Evolutionary conservation across 805 yeast genomes (phyloP).

Genomic region (Wickerhamomyces hampshirensis): DNA sequence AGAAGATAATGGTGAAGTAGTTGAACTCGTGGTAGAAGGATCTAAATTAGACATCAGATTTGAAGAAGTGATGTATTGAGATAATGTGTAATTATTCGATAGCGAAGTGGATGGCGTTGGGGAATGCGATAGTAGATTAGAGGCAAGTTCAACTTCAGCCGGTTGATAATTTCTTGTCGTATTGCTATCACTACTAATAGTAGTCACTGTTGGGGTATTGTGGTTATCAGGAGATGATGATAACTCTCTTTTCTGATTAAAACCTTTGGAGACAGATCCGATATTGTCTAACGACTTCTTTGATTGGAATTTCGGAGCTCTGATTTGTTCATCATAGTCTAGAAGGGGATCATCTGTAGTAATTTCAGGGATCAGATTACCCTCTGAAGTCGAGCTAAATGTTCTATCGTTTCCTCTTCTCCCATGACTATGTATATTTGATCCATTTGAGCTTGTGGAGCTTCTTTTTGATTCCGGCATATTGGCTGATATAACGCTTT

Average conservation of each 20-base stretch:
- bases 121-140: constrained; percentile 3
- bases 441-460: constrained; percentile 4
- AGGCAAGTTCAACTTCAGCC: constrained; percentile 17
- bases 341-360: constrained; percentile 22
- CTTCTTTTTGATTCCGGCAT: constrained; percentile 12
- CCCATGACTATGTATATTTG: constrained; percentile 4
- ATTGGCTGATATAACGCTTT: constrained; percentile 20
- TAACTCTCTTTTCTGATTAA: neutral
- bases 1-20: constrained; percentile 15
- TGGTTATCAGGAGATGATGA: neutral
- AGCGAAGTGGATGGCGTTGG: constrained; percentile 13
- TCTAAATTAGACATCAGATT: constrained; percentile 11
- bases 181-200: no score
- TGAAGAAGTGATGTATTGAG: constrained; percentile 10
- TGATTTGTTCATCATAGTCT: constrained; percentile 25
- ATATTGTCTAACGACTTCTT: constrained; percentile 12
- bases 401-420: constrained; percentile 3
- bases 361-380: constrained; percentile 10
- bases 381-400: constrained; percentile 2
- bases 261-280: constrained; percentile 1
- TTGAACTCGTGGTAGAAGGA: neutral
- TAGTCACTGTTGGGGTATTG: neutral
- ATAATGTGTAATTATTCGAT: constrained; percentile 9
- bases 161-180: constrained; percentile 23
- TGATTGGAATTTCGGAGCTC: constrained; percentile 25